Evolutionary conservation across 2,329 filamentous ascomycete species (phyloP).

Genomic region (Cladophialophora carrionii): DNA sequence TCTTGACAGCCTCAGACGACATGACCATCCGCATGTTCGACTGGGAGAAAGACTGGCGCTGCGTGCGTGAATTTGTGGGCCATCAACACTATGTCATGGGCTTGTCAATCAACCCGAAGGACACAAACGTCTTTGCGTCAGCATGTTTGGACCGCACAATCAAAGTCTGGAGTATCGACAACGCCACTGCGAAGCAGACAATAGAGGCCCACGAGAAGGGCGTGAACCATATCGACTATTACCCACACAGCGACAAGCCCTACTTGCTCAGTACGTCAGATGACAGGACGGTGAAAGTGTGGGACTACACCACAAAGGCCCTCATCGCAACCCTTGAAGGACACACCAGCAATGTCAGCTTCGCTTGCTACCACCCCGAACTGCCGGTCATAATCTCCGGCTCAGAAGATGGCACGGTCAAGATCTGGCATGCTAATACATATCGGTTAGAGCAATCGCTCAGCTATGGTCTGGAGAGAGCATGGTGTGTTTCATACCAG

Average conservation of each 20-base stretch:
- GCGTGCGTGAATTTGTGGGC: conserved; percentile 93
- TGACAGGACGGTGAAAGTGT: conserved; percentile 94
- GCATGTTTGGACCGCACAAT: conserved; percentile 95
- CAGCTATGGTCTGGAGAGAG: conserved; percentile 92
- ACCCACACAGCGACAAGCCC: conserved; percentile 68
- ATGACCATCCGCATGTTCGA: conserved; percentile 99
- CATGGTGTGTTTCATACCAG: conserved; percentile 97
- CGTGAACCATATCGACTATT: conserved; percentile 95
- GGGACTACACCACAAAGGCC: conserved; percentile 99
- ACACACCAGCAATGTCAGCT: conserved; percentile 97
- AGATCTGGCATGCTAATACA: conserved; percentile 98
- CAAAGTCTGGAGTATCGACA: conserved; percentile 96
- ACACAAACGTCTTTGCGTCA: conserved; percentile 77
- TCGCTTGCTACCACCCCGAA: conserved; percentile 96
- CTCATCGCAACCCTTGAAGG: conserved; percentile 95
- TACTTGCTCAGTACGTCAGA: conserved; percentile 97
- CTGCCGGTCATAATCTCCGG: conserved; percentile 96
- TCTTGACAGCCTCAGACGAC: conserved; percentile 94
- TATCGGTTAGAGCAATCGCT: conserved; percentile 94
- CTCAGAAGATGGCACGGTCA: conserved; percentile 94
- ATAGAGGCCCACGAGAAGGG: conserved; percentile 97
- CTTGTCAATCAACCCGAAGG: conserved; percentile 74
- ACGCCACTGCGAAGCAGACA: conserved; percentile 92
- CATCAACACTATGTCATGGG: conserved; percentile 98
- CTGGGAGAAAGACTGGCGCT: conserved; percentile 98